Evolutionary conservation across 352 stramenopile species (phyloP).

Genomic region (Globisporangium alternatum): DNA sequence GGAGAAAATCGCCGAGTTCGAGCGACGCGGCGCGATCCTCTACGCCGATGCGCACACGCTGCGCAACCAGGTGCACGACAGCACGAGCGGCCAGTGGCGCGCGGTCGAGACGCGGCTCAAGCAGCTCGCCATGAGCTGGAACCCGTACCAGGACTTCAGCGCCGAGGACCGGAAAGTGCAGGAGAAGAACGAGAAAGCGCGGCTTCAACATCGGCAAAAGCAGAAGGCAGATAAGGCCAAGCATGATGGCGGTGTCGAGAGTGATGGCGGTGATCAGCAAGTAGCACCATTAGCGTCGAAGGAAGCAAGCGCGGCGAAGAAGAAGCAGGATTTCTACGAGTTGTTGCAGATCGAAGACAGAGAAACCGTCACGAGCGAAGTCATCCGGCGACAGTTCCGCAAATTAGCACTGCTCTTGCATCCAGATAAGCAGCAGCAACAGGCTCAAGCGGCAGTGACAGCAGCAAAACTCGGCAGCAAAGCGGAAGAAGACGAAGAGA

Average conservation of each 20-base stretch:
- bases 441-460: neutral
- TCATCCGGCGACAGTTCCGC: constrained; percentile 68
- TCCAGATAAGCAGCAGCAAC: constrained; percentile 59
- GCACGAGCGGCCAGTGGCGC: constrained; percentile 52
- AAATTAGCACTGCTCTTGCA: constrained; percentile 62
- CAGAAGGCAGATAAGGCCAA: constrained; percentile 1
- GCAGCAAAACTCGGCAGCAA: neutral
- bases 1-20: constrained; percentile 51
- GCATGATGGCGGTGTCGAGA: neutral
- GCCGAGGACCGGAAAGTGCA: constrained; percentile 16
- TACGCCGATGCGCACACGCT: constrained; percentile 61
- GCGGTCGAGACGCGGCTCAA: constrained; percentile 58
- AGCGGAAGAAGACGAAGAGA: neutral
- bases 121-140: constrained; percentile 62
- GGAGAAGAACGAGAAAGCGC: constrained; percentile 19
- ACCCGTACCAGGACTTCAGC: constrained; percentile 67
- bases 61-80: constrained; percentile 59
- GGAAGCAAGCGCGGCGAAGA: constrained; percentile 12
- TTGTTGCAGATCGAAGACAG: constrained; percentile 38
- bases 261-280: neutral
- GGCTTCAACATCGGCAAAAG: neutral
- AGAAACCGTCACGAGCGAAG: constrained; percentile 26
- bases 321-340: constrained; percentile 68
- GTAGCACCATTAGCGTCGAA: neutral
- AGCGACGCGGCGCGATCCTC: constrained; percentile 53